phyloP scores from a whole-genome alignment of 495 filamentous ascomycete genomes.

The Beverwykella pulmonaria region DNA sequence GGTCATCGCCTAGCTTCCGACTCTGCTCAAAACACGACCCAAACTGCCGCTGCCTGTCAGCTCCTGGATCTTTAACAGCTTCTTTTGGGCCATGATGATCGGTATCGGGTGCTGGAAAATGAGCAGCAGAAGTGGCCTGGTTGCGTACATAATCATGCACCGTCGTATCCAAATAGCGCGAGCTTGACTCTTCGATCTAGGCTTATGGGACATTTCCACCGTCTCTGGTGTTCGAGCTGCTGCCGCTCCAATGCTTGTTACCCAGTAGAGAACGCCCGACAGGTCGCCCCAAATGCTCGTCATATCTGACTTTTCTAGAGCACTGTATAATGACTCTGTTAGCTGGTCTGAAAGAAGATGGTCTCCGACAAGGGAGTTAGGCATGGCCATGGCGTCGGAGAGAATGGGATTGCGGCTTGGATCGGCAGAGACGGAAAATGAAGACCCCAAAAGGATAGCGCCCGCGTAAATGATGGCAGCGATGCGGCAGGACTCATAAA shows the following conservation, averaged over 20 bases:
- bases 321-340: conserved; percentile 18
- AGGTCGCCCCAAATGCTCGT: conserved; percentile 28
- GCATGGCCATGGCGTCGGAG: neutral
- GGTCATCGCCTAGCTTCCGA: neutral
- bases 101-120: conserved; percentile 27
- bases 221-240: conserved; percentile 18
- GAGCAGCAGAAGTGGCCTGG: conserved; percentile 22
- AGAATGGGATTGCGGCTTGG: conserved; percentile 2
- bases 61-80: conserved; percentile 28
- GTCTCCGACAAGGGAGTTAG: neutral
- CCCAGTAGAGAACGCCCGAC: conserved; percentile 35
- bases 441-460: conserved; percentile 22
- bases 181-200: conserved; percentile 5
- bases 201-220: conserved; percentile 1
- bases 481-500: conserved; percentile 33
- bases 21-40: neutral
- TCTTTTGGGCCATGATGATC: conserved; percentile 19
- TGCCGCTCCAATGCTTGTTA: conserved; percentile 24
- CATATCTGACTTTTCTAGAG: conserved; percentile 15
- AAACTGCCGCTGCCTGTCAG: conserved; percentile 13
- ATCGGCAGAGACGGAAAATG: conserved; percentile 28
- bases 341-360: conserved; percentile 7
- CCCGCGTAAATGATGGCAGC: conserved; percentile 32
- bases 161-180: conserved; percentile 25
- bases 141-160: conserved; percentile 32